These are phyloP conservation scores for Pisolithus marmoratus DNA, from an alignment of 768 basidiomycete genomes.

Conservation along the genomic window DNA sequence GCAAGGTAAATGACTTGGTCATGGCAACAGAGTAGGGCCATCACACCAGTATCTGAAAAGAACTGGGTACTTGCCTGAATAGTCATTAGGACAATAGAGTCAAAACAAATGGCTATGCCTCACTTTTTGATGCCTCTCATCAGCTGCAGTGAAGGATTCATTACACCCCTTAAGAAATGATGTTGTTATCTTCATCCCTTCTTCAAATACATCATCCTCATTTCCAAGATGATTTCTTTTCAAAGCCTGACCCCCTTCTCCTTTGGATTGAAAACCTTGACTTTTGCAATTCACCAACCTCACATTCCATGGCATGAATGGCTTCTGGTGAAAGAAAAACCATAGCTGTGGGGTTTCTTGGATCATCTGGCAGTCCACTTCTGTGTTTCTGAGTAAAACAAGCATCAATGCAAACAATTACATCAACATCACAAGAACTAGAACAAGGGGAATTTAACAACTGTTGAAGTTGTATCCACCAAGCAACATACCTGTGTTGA, in stretches of 20 bases:
- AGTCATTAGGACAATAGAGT: background rate
- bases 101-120: background rate
- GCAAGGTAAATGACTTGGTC: slow-evolving; percentile 13
- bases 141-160: slow-evolving; percentile 20
- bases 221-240: background rate
- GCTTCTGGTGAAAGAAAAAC: slow-evolving; percentile 16
- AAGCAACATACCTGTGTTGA: background rate
- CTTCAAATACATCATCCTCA: no score
- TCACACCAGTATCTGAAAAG: slow-evolving; percentile 16
- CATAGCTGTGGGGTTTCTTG: slow-evolving; percentile 8
- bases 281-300: background rate
- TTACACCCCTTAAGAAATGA: slow-evolving; percentile 29
- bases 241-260: background rate
- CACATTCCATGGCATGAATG: background rate
- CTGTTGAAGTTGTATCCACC: background rate
- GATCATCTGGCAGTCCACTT: slow-evolving; percentile 4
- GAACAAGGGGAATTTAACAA: background rate
- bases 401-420: slow-evolving; percentile 28
- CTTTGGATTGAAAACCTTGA: background rate
- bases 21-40: slow-evolving; percentile 20
- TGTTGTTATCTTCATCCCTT: slow-evolving; percentile 18
- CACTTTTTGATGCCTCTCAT: slow-evolving; percentile 8
- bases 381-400: slow-evolving; percentile 32
- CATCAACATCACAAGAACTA: slow-evolving; percentile 15
- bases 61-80: slow-evolving; percentile 12